Conservation (phyloP, 1,284 basidiomycete species). For the Cutaneotrichosporon sp. region DNA sequence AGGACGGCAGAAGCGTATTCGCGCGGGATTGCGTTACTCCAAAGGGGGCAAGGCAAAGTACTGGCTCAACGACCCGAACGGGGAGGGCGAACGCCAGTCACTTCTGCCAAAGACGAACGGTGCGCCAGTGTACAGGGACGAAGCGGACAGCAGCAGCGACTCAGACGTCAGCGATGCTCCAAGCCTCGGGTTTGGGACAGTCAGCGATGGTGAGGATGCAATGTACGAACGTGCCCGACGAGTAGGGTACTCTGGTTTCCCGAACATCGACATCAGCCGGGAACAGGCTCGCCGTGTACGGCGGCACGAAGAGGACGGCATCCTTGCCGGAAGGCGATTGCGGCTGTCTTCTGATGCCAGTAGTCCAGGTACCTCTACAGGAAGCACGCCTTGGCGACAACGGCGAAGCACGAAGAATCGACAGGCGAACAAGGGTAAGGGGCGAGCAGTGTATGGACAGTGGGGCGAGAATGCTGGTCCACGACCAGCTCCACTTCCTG, state of each 20-base stretch:
- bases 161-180: slow-evolving; percentile 46
- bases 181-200: slow-evolving; percentile 40
- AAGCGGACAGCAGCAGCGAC: slow-evolving; percentile 27
- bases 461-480: slow-evolving; percentile 44
- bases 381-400: too few species aligned
- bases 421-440: slow-evolving; percentile 18
- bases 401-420: slow-evolving; percentile 11
- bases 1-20: slow-evolving; percentile 73
- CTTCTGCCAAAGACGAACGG: slow-evolving; percentile 58
- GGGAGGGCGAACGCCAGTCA: slow-evolving; percentile 57
- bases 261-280: slow-evolving; percentile 74
- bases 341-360: neutral
- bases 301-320: slow-evolving; percentile 47
- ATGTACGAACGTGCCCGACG: slow-evolving; percentile 63
- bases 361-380: neutral
- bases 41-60: slow-evolving; percentile 83
- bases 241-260: slow-evolving; percentile 89
- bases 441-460: slow-evolving; percentile 39
- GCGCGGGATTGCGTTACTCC: slow-evolving; percentile 84
- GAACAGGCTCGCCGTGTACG: slow-evolving; percentile 37
- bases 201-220: slow-evolving; percentile 52
- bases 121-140: slow-evolving; percentile 27
- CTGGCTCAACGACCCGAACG: slow-evolving; percentile 70
- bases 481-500: neutral
- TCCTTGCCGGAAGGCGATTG: slow-evolving; percentile 41